Evolutionary conservation across 164 flowering plant genomes (phyloP), one percentile per base, ranked within the genome.

Genomic region (Dillenia suffruticosa): DNA sequence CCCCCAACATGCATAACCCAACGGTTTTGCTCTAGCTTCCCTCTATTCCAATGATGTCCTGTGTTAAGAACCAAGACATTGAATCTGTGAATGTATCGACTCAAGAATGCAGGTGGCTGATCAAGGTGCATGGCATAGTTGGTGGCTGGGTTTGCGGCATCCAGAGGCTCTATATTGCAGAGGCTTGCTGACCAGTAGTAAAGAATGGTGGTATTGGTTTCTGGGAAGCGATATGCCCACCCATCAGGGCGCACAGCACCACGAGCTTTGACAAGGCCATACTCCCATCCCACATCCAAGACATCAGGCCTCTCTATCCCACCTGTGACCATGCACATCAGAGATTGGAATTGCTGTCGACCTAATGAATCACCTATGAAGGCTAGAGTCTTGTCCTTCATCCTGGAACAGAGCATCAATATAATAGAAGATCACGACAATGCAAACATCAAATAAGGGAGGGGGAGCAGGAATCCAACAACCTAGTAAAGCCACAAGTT

Each of bases 121-220:
- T 89, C 92, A 57, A 89, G 84, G 74, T 89, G 96, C 96, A 89
- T 89, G 58, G 96, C 90, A 57, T 71, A 68, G 10, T 83, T 74
- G 3, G 84, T 81, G 9, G 49, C 49, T 11, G 82, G 80, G 69
- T 81, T 68, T 2, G 68, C 55, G 8, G 15, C n/a, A 46, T 83
- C 45, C 17, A 87, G 44, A 6, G 89, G 85, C 61, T 81, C 76
- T 57, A 87, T 51, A 61, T 85, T 83, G 63, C 87, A 85, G 7
- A 89, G 88, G 71, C 82, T 78, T 16, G 96, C 81, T n/a, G 96
- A 89, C 96, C 96, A 89, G 71, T 89, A 87, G 63, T 85, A 89
- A 24, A 89, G 86, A 54, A 89, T 71, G 56, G 96, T 89, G 19
- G 91, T 87, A 53, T 87, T 85, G 54, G 91, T 85, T 49, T 45